A percentile compares a stretch with the other conserved stretches of the same genome.
Conservation (phyloP, 306 rosid genomes). For the Ormosia semicastrata region DNA sequence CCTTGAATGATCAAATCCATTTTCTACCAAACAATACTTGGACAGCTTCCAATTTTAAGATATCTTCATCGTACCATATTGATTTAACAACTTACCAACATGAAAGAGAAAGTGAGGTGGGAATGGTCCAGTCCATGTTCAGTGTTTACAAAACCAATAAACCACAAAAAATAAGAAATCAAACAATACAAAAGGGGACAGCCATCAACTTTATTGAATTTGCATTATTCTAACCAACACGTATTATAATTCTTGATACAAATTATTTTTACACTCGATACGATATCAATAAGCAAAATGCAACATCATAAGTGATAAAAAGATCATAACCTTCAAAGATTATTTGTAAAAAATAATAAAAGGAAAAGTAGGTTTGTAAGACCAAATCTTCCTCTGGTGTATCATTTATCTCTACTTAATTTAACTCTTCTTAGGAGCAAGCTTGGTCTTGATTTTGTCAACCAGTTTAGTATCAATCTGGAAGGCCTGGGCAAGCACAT, state of each 20-base stretch:
- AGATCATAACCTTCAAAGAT: not conserved
- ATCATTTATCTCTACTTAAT: not conserved
- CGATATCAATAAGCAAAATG: not conserved
- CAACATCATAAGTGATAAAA: not conserved
- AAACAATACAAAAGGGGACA: slow-evolving; percentile 11
- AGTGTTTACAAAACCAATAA: not conserved
- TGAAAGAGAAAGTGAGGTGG: slow-evolving; percentile 3
- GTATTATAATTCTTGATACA: not conserved
- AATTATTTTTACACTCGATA: not conserved
- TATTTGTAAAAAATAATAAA: not conserved
- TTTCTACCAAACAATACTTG: not conserved
- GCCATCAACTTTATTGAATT: not conserved
- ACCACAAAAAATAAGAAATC: not conserved
- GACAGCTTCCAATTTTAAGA: not conserved
- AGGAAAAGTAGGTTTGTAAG: not conserved
- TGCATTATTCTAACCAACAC: not conserved
- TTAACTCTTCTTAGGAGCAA: slow-evolving; percentile 50
- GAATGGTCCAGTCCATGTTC: not conserved
- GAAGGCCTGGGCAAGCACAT: slow-evolving; percentile 42
- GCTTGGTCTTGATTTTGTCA: slow-evolving; percentile 38
- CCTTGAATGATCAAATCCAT: not conserved
- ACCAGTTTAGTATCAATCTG: slow-evolving; percentile 43
- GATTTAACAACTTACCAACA: slow-evolving; percentile 22
- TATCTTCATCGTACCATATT: slow-evolving; percentile 20
- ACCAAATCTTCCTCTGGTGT: not conserved